Conservation (phyloP, 2,329 filamentous ascomycete genomes). For the Aureobasidium sp. region DNA sequence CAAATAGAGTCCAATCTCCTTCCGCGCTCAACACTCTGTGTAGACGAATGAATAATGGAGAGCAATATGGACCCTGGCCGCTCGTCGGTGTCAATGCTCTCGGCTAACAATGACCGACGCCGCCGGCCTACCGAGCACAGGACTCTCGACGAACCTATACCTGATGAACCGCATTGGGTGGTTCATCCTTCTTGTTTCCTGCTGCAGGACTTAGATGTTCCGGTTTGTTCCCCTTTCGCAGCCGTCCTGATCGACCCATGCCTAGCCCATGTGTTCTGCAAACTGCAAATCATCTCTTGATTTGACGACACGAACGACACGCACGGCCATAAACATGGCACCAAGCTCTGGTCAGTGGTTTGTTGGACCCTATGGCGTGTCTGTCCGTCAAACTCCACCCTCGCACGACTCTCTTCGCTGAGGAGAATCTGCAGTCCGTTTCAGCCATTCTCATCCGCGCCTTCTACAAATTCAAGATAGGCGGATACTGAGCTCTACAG, state of each 20-base stretch:
- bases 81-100: background rate
- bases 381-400: background rate
- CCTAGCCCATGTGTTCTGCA: background rate
- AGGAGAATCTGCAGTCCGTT: background rate
- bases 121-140: conserved; percentile 2
- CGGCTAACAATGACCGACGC: conserved; percentile 4
- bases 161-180: background rate
- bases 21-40: background rate
- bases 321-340: background rate
- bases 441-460: background rate
- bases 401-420: background rate
- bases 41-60: background rate
- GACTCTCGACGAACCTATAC: background rate
- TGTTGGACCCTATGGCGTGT: background rate
- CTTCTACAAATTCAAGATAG: background rate
- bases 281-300: background rate
- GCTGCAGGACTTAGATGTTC: background rate
- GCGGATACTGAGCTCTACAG: background rate
- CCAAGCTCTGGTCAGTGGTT: conserved; percentile 2
- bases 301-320: background rate
- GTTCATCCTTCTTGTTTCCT: background rate
- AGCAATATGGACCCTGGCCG: conserved; percentile 3
- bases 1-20: background rate
- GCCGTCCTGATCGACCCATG: background rate
- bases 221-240: background rate